Percentiles rank a stretch among this genome's conserved stretches.
Evolutionary conservation across 306 rosid species (phyloP).

Genomic region (Cicer pinnatifidum): DNA sequence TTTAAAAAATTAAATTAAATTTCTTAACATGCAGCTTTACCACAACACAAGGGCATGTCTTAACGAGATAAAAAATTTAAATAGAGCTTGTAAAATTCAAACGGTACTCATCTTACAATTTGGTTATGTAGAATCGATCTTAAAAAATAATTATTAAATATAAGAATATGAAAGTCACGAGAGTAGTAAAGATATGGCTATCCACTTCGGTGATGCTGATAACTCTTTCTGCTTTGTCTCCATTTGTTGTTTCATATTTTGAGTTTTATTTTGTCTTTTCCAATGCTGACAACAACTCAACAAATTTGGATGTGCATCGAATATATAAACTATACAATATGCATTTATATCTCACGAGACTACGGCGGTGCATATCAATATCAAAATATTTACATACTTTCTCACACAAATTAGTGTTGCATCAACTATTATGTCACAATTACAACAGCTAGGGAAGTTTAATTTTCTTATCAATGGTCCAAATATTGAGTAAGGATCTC

Average conservation of each 20-base stretch:
- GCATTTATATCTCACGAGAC: constrained; percentile 45
- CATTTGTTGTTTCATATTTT: constrained; percentile 28
- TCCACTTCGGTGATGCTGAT: constrained; percentile 44
- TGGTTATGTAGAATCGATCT: no score
- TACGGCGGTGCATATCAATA: constrained; percentile 22
- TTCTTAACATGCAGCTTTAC: no score
- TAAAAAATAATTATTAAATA: no score
- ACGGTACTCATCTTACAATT: no score
- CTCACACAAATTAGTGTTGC: constrained; percentile 32
- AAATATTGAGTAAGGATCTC: constrained; percentile 12
- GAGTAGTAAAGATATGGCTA: constrained; percentile 41
- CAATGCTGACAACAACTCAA: constrained; percentile 41
- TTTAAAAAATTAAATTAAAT: no score
- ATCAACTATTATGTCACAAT: constrained; percentile 16
- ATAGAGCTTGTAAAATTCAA: no score
- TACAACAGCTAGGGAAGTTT: constrained; percentile 5
- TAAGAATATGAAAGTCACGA: constrained; percentile 40
- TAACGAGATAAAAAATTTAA: no score
- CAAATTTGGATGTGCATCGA: constrained; percentile 42
- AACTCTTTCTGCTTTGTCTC: constrained; percentile 39
- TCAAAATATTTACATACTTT: not conserved
- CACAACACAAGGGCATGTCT: no score
- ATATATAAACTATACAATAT: not conserved
- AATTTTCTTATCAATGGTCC: constrained; percentile 31
- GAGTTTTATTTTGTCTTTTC: constrained; percentile 41